phyloP scores from a whole-genome alignment of 2,329 filamentous ascomycete species.

The Calonectria naviculata region DNA sequence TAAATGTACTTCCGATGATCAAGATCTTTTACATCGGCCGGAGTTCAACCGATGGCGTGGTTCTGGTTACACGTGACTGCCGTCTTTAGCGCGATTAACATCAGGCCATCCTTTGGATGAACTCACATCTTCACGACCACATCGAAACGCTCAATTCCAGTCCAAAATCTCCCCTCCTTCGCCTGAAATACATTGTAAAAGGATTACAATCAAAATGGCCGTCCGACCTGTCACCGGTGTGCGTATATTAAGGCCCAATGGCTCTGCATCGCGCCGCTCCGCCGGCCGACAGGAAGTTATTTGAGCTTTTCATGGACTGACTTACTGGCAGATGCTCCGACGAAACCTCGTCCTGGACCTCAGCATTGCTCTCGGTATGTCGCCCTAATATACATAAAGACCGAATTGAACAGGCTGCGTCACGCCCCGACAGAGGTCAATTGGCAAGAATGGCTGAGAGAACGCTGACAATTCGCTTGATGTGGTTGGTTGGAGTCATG shows the following conservation, averaged over 20 bases:
- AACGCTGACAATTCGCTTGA: conserved; percentile 37
- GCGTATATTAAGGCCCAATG: conserved; percentile 54
- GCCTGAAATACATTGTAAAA: conserved; percentile 36
- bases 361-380: conserved; percentile 66
- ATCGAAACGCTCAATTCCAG: conserved; percentile 22
- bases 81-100: conserved; percentile 48
- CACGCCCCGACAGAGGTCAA: neutral
- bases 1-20: conserved; percentile 13
- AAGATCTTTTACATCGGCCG: conserved; percentile 42
- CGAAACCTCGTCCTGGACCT: conserved; percentile 68
- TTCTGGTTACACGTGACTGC: conserved; percentile 34
- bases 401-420: conserved; percentile 17
- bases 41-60: conserved; percentile 36
- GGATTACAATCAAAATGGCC: conserved; percentile 58
- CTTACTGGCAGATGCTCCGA: conserved; percentile 65
- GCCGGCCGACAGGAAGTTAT: conserved; percentile 31
- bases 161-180: conserved; percentile 35
- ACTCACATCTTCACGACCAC: conserved; percentile 40
- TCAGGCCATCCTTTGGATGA: conserved; percentile 45
- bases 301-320: conserved; percentile 47
- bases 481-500: conserved; percentile 36
- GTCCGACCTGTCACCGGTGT: conserved; percentile 70
- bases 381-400: neutral
- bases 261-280: conserved; percentile 26
- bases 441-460: conserved; percentile 19